Evolutionary conservation across 768 basidiomycete species (phyloP).

Genomic region (Pleurotus djamor): DNA sequence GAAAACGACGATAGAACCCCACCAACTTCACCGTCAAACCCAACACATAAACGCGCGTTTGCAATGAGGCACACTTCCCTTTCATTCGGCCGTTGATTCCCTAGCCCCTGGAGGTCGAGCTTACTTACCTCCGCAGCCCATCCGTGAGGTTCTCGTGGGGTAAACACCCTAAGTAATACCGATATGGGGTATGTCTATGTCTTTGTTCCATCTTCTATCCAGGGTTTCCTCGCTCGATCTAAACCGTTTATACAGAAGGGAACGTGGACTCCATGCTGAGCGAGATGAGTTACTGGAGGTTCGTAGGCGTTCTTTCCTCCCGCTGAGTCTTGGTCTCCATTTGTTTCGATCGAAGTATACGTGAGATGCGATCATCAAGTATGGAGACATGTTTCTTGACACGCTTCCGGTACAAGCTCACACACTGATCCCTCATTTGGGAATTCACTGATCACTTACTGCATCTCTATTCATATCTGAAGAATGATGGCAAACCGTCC

Average conservation of each 20-base stretch:
- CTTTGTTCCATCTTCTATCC: not conserved
- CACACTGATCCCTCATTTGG: too few relatives aligned
- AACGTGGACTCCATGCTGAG: slow-evolving; percentile 1
- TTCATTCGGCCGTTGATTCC: not conserved
- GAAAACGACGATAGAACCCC: not conserved
- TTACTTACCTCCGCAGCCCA: not conserved
- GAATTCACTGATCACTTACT: too few relatives aligned
- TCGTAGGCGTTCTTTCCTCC: not conserved
- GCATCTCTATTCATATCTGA: too few relatives aligned
- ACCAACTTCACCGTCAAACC: not conserved
- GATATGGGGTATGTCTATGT: not conserved
- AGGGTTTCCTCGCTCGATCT: not conserved
- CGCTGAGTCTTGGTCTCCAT: slow-evolving; percentile 4
- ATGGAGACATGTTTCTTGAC: too few relatives aligned
- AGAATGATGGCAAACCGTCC: too few relatives aligned
- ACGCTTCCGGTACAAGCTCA: too few relatives aligned
- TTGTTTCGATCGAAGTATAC: not conserved
- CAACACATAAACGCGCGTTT: not conserved
- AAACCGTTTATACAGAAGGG: not conserved
- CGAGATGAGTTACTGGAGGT: not conserved
- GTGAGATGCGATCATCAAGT: too few relatives aligned
- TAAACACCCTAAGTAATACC: not conserved
- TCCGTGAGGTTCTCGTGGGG: slow-evolving; percentile 1
- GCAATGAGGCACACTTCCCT: slow-evolving; percentile 3
- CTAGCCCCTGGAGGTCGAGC: not conserved